Conservation (phyloP, 2,329 filamentous ascomycete species). For the Penicillium sp. region DNA sequence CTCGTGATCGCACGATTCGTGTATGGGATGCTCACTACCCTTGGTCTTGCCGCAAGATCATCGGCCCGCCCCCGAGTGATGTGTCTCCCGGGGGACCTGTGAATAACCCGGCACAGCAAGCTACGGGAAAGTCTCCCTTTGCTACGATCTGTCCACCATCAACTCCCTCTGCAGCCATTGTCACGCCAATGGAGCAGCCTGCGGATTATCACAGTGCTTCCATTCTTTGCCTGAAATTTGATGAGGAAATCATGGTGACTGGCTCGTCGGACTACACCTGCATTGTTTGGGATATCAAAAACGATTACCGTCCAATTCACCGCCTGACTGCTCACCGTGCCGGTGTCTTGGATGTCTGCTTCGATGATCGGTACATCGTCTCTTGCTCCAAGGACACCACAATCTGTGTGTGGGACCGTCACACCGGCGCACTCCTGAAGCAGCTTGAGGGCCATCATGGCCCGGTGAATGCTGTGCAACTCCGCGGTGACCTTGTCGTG, state of each 20-base stretch:
- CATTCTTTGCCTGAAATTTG: slow-evolving; percentile 93
- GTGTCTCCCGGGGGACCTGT: slow-evolving; percentile 44
- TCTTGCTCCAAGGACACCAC: slow-evolving; percentile 95
- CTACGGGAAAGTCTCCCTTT: slow-evolving; percentile 48
- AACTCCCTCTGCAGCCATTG: slow-evolving; percentile 61
- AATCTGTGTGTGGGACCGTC: slow-evolving; percentile 92
- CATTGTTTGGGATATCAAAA: slow-evolving; percentile 85
- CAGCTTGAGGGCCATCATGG: slow-evolving; percentile 84
- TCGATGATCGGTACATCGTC: slow-evolving; percentile 89
- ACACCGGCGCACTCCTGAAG: slow-evolving; percentile 73
- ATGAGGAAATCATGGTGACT: slow-evolving; percentile 88
- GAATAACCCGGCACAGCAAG: slow-evolving; percentile 50
- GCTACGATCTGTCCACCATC: slow-evolving; percentile 54
- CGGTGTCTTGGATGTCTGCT: slow-evolving; percentile 90
- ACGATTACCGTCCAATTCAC: slow-evolving; percentile 76
- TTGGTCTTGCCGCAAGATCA: slow-evolving; percentile 80
- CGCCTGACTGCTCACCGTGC: slow-evolving; percentile 79
- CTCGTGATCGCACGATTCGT: slow-evolving; percentile 90
- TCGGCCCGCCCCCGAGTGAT: slow-evolving; percentile 71
- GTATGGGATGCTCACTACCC: slow-evolving; percentile 90
- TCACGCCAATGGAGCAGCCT: slow-evolving; percentile 40
- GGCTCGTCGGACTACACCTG: slow-evolving; percentile 91
- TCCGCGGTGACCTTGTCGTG: slow-evolving; percentile 89
- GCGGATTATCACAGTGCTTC: slow-evolving; percentile 79
- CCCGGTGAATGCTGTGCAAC: slow-evolving; percentile 94